phyloP scores from a whole-genome alignment of 1,284 basidiomycete genomes.

The Lentinula novae-zelandiae region DNA sequence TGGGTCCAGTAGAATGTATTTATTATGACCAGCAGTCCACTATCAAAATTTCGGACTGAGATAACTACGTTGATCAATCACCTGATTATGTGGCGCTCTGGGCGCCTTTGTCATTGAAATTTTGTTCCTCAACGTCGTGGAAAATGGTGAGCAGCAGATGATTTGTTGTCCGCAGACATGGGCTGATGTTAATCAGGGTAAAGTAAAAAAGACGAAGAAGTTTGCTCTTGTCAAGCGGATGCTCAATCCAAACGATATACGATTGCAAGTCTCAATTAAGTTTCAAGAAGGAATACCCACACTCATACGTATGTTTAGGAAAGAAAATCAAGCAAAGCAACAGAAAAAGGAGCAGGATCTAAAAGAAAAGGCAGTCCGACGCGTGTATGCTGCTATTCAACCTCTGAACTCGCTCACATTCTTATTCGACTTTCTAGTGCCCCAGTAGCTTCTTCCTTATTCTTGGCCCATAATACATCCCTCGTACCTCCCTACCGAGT shows the following conservation, averaged over 20 bases:
- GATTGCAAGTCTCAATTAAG: slow-evolving; percentile 62
- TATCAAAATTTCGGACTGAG: no score
- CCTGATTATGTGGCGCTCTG: background rate
- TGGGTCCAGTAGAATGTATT: background rate
- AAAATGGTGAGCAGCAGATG: background rate
- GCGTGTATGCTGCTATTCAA: slow-evolving; percentile 50
- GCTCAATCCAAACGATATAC: slow-evolving; percentile 91
- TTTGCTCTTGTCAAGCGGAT: slow-evolving; percentile 95
- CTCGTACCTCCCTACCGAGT: slow-evolving; percentile 97
- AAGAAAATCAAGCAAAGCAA: slow-evolving; percentile 79
- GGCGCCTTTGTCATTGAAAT: background rate
- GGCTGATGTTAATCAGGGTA: slow-evolving; percentile 54
- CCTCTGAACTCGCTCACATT: slow-evolving; percentile 1
- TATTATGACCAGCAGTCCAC: no score
- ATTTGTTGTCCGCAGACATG: background rate
- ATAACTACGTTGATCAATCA: background rate
- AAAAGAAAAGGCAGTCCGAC: slow-evolving; percentile 67
- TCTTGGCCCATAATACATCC: slow-evolving; percentile 94
- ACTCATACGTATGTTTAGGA: slow-evolving; percentile 38
- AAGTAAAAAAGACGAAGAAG: slow-evolving; percentile 92
- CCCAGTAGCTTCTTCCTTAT: slow-evolving; percentile 85
- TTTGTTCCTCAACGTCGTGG: background rate
- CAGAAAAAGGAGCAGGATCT: slow-evolving; percentile 74
- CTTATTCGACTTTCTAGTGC: slow-evolving; percentile 42
- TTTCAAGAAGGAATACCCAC: background rate